Evolutionary conservation across 768 basidiomycete genomes (phyloP).

Genomic region (Boletus coccyginus): DNA sequence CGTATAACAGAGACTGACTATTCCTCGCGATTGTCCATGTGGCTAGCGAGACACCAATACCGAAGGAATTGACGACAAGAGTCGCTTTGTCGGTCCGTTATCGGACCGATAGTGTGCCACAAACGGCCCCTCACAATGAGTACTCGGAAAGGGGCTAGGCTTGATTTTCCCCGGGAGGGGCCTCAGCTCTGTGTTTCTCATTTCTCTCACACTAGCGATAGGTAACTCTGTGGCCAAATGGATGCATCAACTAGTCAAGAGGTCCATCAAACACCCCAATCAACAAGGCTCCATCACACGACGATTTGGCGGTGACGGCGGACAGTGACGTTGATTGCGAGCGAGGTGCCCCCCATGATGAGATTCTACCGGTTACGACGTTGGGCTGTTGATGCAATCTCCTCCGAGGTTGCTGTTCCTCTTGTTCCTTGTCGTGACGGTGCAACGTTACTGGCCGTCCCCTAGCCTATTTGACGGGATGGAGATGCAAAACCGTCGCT

Average conservation of each 20-base stretch:
- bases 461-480: background rate
- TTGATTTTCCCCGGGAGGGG: too few relatives aligned
- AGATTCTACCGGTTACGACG: background rate
- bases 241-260: background rate
- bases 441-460: slow-evolving; percentile 4
- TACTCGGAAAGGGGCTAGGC: too few relatives aligned
- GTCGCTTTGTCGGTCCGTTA: background rate
- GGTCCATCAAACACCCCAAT: background rate
- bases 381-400: too few relatives aligned
- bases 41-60: background rate
- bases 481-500: background rate
- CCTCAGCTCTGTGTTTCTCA: too few relatives aligned
- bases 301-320: background rate
- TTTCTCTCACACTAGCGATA: background rate
- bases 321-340: slow-evolving; percentile 13
- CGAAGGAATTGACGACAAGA: background rate
- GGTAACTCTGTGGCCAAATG: slow-evolving; percentile 5
- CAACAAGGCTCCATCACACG: background rate
- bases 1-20: background rate
- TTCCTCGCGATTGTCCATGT: slow-evolving; percentile 2
- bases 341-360: background rate
- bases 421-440: slow-evolving; percentile 10
- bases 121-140: too few relatives aligned
- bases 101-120: background rate
- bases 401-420: background rate